Evolutionary conservation across 129 eudicot species (phyloP).

Genomic region (Flaveria bidentis): DNA sequence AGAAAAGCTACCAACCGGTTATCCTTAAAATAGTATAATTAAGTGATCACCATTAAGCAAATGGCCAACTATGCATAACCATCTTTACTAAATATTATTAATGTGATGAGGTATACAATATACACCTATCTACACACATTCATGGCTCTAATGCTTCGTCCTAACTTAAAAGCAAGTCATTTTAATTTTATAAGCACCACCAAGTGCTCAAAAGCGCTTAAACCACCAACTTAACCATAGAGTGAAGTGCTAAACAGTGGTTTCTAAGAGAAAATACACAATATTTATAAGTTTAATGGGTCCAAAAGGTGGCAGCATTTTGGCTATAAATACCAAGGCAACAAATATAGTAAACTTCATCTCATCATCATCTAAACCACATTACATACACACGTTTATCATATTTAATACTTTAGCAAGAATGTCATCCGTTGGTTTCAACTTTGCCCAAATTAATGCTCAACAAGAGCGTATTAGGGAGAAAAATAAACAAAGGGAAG

Average conservation of each 20-base stretch:
- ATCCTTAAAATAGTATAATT: constrained; percentile 26
- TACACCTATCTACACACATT: constrained; percentile 4
- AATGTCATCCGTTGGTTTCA: constrained; percentile 36
- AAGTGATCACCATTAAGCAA: constrained; percentile 25
- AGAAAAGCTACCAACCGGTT: constrained; percentile 30
- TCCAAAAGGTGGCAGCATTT: constrained; percentile 18
- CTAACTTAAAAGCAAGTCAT: constrained; percentile 26
- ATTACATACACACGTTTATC: background rate
- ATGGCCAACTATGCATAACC: constrained; percentile 39
- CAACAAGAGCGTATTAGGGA: constrained; percentile 35
- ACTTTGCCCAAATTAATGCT: constrained; percentile 24
- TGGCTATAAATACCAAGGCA: constrained; percentile 24
- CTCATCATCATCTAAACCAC: constrained; percentile 9
- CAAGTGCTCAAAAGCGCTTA: background rate
- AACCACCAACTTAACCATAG: background rate
- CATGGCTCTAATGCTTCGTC: constrained; percentile 34
- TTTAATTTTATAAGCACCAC: constrained; percentile 16
- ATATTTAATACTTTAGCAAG: constrained; percentile 10
- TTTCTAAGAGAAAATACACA: background rate
- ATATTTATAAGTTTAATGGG: constrained; percentile 18
- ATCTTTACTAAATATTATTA: constrained; percentile 12
- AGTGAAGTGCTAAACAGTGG: constrained; percentile 22
- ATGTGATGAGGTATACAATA: constrained; percentile 32
- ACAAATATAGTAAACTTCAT: constrained; percentile 20
- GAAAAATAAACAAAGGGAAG: constrained; percentile 26